These are phyloP conservation scores for Vitis hybrid DNA, from an alignment of 177 flowering plant genomes.

Conservation along the genomic window DNA sequence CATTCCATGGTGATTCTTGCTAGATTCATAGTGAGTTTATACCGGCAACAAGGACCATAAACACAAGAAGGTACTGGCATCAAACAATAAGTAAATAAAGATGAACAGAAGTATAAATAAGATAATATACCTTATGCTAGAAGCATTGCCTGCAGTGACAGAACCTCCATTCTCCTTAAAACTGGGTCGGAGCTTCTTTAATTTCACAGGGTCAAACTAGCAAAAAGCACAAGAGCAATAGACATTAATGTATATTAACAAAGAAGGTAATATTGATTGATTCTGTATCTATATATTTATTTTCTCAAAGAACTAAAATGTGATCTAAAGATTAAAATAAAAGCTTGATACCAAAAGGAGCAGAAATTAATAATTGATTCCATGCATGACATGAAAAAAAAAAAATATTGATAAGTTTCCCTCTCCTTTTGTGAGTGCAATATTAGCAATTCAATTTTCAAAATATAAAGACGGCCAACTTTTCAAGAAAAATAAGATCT, in stretches of 20 bases:
- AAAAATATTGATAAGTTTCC: too few species aligned
- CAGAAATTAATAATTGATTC: neutral
- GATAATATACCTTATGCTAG: slow-evolving; percentile 71
- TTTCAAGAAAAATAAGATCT: too few species aligned
- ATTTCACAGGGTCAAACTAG: slow-evolving; percentile 86
- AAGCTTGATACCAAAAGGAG: neutral
- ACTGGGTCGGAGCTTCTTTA: slow-evolving; percentile 88
- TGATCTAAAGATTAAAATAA: neutral
- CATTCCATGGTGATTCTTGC: neutral
- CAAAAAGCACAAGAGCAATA: slow-evolving; percentile 10
- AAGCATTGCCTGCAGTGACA: slow-evolving; percentile 98
- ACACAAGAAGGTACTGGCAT: neutral
- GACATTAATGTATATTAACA: neutral
- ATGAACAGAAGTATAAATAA: neutral
- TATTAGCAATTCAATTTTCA: too few species aligned
- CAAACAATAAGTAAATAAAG: neutral
- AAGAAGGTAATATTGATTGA: neutral
- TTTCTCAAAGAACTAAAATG: neutral
- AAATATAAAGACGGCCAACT: too few species aligned
- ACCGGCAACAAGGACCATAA: neutral
- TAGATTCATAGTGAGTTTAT: neutral
- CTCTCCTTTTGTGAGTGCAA: too few species aligned
- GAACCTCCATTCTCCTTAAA: slow-evolving; percentile 87
- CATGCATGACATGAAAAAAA: too few species aligned
- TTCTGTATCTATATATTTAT: neutral